Conservation (phyloP, 305 asterid genomes). For the Solanum hybrid region DNA sequence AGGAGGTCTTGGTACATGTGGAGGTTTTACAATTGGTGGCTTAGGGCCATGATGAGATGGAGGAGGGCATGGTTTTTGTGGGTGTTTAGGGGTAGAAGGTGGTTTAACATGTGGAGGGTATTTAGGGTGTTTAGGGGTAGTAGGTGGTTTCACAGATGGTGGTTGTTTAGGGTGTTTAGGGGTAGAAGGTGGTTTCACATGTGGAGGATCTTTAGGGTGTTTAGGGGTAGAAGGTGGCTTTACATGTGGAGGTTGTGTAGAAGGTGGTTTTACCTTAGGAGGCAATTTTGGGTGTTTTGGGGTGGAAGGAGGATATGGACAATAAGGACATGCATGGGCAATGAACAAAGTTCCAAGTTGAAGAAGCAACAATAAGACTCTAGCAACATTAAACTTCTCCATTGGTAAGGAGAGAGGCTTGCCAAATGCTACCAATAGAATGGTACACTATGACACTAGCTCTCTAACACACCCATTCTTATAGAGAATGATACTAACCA, state of each 20-base stretch:
- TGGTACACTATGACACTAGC: neutral
- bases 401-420: slow-evolving; percentile 4
- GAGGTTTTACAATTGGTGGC: slow-evolving; percentile 16
- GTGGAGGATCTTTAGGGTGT: neutral
- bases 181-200: slow-evolving; percentile 16
- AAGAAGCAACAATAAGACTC: slow-evolving; percentile 22
- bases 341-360: slow-evolving; percentile 32
- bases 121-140: neutral
- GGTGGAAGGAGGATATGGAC: slow-evolving; percentile 38
- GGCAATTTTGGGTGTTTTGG: slow-evolving; percentile 19
- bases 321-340: slow-evolving; percentile 46
- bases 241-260: slow-evolving; percentile 12
- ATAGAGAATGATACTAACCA: neutral
- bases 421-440: slow-evolving; percentile 3
- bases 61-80: slow-evolving; percentile 4
- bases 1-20: slow-evolving; percentile 20
- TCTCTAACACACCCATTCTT: neutral
- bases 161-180: neutral
- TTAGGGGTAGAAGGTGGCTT: slow-evolving; percentile 9
- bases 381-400: neutral
- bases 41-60: slow-evolving; percentile 18
- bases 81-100: slow-evolving; percentile 16
- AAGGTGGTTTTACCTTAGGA: slow-evolving; percentile 12
- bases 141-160: slow-evolving; percentile 7
- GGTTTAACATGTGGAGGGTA: slow-evolving; percentile 22